These are phyloP conservation scores for Backusella circina DNA, from an alignment of 192 early-diverging fungal genomes.

Conservation along the genomic window DNA sequence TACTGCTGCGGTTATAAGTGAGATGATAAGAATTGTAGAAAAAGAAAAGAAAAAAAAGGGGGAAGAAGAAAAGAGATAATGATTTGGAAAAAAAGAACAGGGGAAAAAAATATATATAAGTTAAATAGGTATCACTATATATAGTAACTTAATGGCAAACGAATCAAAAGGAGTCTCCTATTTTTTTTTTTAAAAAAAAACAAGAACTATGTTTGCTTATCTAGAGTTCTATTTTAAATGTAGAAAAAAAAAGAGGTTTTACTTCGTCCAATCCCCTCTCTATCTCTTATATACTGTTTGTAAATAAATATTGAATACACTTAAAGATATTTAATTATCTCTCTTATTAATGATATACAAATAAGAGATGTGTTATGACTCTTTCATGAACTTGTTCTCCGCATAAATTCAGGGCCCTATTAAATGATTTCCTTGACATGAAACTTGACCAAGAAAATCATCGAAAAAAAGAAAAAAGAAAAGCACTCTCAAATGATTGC, in stretches of 20 bases:
- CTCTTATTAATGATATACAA: background rate
- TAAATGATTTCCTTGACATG: background rate
- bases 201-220: background rate
- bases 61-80: background rate
- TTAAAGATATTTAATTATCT: background rate
- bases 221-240: background rate
- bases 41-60: background rate
- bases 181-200: background rate
- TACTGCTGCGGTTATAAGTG: background rate
- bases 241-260: background rate
- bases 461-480: background rate
- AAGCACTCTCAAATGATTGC: background rate
- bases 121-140: background rate
- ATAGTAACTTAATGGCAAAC: background rate
- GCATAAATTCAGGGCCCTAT: background rate
- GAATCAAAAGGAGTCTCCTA: slow-evolving; percentile 2
- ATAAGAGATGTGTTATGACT: background rate
- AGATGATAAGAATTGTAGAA: background rate
- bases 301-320: background rate
- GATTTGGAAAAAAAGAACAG: background rate
- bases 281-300: background rate
- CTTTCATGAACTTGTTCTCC: background rate
- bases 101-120: slow-evolving; percentile 5
- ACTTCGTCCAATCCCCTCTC: background rate
- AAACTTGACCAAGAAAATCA: background rate